These are phyloP conservation scores for Balansia obtecta DNA, from an alignment of 2,329 filamentous ascomycete species.

Conservation along the genomic window DNA sequence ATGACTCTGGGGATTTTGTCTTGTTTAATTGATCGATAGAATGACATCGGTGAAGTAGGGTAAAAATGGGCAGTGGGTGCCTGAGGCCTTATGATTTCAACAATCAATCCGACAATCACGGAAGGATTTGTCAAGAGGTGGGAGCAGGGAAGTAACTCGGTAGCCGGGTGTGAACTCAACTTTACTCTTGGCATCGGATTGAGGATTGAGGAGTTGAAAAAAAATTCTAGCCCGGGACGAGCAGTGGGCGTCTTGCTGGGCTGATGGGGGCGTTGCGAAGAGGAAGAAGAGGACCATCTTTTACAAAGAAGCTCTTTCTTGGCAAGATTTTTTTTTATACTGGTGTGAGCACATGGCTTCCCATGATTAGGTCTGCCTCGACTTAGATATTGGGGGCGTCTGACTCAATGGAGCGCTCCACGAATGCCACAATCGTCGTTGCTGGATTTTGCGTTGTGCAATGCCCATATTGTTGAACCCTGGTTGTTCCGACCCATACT, in stretches of 20 bases:
- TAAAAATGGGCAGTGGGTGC: conserved; percentile 10
- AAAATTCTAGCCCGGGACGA: conserved; percentile 9
- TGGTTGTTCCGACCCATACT: too few relatives aligned
- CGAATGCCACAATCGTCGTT: background rate
- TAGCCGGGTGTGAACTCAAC: background rate
- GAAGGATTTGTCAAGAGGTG: background rate
- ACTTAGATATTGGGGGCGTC: background rate
- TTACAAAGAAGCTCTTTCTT: background rate
- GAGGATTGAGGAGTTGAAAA: background rate
- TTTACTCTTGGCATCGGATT: background rate
- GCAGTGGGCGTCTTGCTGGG: conserved; percentile 15
- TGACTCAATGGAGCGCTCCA: background rate
- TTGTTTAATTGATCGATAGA: background rate
- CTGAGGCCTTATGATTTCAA: conserved; percentile 11
- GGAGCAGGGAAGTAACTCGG: background rate
- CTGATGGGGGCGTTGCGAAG: background rate
- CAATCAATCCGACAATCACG: background rate
- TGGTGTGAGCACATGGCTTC: background rate
- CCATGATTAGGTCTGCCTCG: background rate
- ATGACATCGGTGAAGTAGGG: background rate
- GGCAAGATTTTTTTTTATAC: background rate
- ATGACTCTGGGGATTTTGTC: background rate
- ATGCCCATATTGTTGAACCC: too few relatives aligned
- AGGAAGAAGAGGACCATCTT: background rate
- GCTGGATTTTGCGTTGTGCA: background rate